Base-by-base conservation (phyloP, 2,329 filamentous ascomycete species). In the Teratosphaeria epicoccoides region DNA sequence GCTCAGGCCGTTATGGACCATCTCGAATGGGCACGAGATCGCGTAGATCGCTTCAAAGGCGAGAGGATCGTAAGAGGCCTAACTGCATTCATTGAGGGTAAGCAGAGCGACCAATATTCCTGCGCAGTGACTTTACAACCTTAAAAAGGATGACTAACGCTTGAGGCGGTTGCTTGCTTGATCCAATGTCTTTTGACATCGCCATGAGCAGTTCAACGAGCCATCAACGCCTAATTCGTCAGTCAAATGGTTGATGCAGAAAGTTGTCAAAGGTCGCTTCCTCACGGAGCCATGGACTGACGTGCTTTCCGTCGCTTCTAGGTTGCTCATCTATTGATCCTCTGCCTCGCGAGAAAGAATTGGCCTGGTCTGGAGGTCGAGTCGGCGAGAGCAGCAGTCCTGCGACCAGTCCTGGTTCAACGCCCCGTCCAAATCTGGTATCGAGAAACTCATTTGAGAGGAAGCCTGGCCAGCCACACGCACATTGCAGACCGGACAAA, bases 21-120 rank as follows among this genome's bases (percentile, higher is more conserved):
- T 52, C 52, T 68, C 33, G 66, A 69, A 43, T 63, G 63, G 58
- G 54, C 62, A 22, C 61, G 63, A 47, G 66, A 68, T 43, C 66
- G 61, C 25, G 63, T 63, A n/a, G 66, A 68, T 22, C 56, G 63
- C 5, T 55, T 53, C 47, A 59, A 58, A 29, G 60, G 58, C 17
- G 55, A 56, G 25, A 51, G 53, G 12, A 61, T 62, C n/a, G 58
- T 60, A 6, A 51, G 52, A 20, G 59, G 57, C 4, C 55, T 62
- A 52, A 56, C 57, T 7, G 46, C 53, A 2, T 62, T 62, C 45
- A 58, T 62, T 14, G 60, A 61, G 33, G 56, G n/a, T n/a, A n/a
- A n/a, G n/a, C n/a, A n/a, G n/a, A n/a, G n/a, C n/a, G n/a, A n/a
- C n/a, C n/a, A n/a, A n/a, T n/a, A n/a, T n/a, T n/a, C n/a, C n/a